Percentiles rank a stretch among this genome's conserved stretches.
phyloP scores from a whole-genome alignment of 139 green algal species.

The Monoraphidium neglectum region DNA sequence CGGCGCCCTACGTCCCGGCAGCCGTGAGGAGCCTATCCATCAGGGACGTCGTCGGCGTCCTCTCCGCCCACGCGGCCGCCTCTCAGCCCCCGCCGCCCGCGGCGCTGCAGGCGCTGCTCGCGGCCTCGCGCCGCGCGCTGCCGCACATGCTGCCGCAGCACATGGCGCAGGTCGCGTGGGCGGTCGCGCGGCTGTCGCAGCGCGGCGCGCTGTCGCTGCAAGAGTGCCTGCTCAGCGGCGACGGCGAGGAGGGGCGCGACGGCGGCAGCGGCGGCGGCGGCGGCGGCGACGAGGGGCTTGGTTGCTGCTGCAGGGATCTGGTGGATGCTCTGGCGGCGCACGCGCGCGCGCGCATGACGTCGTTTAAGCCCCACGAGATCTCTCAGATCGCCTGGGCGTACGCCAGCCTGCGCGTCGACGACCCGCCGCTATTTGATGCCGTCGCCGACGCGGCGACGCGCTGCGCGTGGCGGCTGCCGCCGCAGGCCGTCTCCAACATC shows the following conservation, averaged over 20 bases:
- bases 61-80: background rate
- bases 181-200: slow-evolving; percentile 4
- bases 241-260: too few relatives aligned
- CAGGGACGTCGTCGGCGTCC: too few relatives aligned
- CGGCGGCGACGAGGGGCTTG: too few relatives aligned
- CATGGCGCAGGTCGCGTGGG: slow-evolving; percentile 20
- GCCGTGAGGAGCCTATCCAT: too few relatives aligned
- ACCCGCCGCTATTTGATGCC: slow-evolving; percentile 19
- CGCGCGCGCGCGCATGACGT: background rate
- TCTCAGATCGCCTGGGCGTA: slow-evolving; percentile 19
- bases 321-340: slow-evolving; percentile 6
- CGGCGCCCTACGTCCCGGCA: too few relatives aligned
- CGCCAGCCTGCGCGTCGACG: slow-evolving; percentile 9
- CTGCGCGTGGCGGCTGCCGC: background rate
- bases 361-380: slow-evolving; percentile 19
- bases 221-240: too few relatives aligned
- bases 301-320: background rate
- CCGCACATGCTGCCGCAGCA: slow-evolving; percentile 11
- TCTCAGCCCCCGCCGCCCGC: background rate
- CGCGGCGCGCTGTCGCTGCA: too few relatives aligned
- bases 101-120: background rate
- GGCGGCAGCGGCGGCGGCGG: too few relatives aligned
- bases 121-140: background rate
- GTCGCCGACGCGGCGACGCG: slow-evolving; percentile 4
- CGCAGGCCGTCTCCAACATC: slow-evolving; percentile 43